These are phyloP conservation scores for Mentha longifolia DNA, from an alignment of 257 asterid species.

Conservation along the genomic window DNA sequence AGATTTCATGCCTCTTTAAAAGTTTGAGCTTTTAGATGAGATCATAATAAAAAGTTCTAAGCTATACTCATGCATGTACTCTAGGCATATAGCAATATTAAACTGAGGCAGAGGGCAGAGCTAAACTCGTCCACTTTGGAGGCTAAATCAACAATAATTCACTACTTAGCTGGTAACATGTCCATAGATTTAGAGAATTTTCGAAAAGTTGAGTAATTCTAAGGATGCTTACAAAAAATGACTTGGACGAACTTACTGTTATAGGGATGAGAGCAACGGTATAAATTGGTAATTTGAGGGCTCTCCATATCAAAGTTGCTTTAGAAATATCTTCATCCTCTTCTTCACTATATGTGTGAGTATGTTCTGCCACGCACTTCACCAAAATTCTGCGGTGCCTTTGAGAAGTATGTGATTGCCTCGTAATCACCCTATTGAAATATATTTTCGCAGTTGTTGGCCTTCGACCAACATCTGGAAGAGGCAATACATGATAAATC, in stretches of 20 bases:
- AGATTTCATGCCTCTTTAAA: too few relatives aligned
- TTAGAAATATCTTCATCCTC: slow-evolving; percentile 50
- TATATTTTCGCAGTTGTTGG: slow-evolving; percentile 33
- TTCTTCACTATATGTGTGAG: slow-evolving; percentile 33
- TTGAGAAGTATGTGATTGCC: slow-evolving; percentile 31
- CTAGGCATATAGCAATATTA: too few relatives aligned
- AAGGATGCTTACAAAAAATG: too few relatives aligned
- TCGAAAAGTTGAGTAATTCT: too few relatives aligned
- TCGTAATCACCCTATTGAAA: slow-evolving; percentile 22
- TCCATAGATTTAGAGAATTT: background rate
- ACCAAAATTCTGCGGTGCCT: slow-evolving; percentile 27
- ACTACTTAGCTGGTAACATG: background rate
- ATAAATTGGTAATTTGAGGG: slow-evolving; percentile 75
- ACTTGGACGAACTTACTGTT: slow-evolving; percentile 51
- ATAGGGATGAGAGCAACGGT: slow-evolving; percentile 79
- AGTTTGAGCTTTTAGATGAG: too few relatives aligned
- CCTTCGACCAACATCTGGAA: slow-evolving; percentile 35
- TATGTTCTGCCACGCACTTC: slow-evolving; percentile 41
- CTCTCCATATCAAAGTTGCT: slow-evolving; percentile 86
- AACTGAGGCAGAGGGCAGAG: background rate
- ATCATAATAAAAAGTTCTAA: too few relatives aligned
- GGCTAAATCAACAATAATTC: background rate
- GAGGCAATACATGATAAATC: slow-evolving; percentile 39
- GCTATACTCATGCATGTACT: too few relatives aligned
- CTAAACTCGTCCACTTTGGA: background rate